Conservation (phyloP, 768 basidiomycete genomes). For the Mycena alexandri region DNA sequence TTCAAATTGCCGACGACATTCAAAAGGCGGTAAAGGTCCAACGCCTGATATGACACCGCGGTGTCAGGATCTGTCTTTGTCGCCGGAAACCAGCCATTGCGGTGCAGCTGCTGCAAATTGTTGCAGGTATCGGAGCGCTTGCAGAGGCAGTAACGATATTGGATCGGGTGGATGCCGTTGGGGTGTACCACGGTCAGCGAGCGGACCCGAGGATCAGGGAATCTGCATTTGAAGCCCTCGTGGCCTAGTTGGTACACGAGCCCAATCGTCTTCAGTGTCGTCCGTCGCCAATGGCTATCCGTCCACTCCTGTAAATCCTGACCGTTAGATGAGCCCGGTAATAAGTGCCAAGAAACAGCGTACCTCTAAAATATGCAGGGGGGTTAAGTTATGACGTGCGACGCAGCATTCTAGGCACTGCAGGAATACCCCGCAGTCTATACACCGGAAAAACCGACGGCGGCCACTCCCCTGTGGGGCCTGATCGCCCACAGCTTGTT, state of each 20-base stretch:
- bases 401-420: slow-evolving; percentile 18
- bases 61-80: slow-evolving; percentile 32
- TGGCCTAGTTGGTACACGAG: slow-evolving; percentile 38
- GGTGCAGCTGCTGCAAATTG: slow-evolving; percentile 9
- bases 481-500: not conserved
- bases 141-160: slow-evolving; percentile 32
- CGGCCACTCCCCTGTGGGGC: not conserved
- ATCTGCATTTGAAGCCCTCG: slow-evolving; percentile 14
- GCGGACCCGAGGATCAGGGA: not conserved
- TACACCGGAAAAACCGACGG: slow-evolving; percentile 12
- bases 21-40: slow-evolving; percentile 27
- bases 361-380: slow-evolving; percentile 9
- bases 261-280: not conserved
- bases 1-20: slow-evolving; percentile 33
- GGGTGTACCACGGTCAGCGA: slow-evolving; percentile 30
- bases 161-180: slow-evolving; percentile 23
- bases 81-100: slow-evolving; percentile 30
- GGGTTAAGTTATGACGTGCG: not conserved
- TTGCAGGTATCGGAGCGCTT: not conserved
- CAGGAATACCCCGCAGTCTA: slow-evolving; percentile 10
- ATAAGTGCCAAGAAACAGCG: not conserved
- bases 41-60: slow-evolving; percentile 12
- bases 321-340: not conserved
- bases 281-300: slow-evolving; percentile 17
- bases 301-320: slow-evolving; percentile 30